These are phyloP conservation scores for Gaeumannomyces tritici DNA, from an alignment of 2,329 filamentous ascomycete genomes.

Conservation along the genomic window DNA sequence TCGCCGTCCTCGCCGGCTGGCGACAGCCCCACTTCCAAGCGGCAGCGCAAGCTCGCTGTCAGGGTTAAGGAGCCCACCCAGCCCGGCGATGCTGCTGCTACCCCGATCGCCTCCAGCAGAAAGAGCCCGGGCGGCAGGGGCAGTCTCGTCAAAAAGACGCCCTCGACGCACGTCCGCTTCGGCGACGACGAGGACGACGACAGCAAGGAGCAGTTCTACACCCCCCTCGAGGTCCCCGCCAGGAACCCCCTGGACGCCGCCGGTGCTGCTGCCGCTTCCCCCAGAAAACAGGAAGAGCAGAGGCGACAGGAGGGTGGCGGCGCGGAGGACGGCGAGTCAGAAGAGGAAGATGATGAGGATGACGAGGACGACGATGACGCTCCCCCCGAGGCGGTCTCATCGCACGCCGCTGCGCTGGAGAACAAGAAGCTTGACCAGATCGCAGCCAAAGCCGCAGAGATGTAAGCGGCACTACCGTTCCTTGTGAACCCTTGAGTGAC, in stretches of 20 bases:
- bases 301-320: not conserved
- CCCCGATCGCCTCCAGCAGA: not conserved
- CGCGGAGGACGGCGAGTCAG: slow-evolving; percentile 14
- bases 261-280: not conserved
- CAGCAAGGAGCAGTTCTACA: slow-evolving; percentile 16
- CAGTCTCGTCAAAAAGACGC: slow-evolving; percentile 13
- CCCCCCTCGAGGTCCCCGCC: slow-evolving; percentile 16
- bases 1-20: not conserved
- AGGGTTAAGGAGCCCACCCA: slow-evolving; percentile 4
- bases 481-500: too few relatives aligned
- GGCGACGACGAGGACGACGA: slow-evolving; percentile 14
- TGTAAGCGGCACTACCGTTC: slow-evolving; percentile 27
- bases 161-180: slow-evolving; percentile 18
- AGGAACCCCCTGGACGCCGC: slow-evolving; percentile 7
- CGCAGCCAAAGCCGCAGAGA: slow-evolving; percentile 37
- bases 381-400: slow-evolving; percentile 50
- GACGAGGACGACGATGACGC: slow-evolving; percentile 36
- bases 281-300: slow-evolving; percentile 6
- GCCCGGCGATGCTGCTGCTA: not conserved
- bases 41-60: slow-evolving; percentile 11
- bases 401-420: slow-evolving; percentile 34
- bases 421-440: slow-evolving; percentile 34
- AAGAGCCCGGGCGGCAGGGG: not conserved
- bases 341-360: slow-evolving; percentile 19
- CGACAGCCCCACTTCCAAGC: slow-evolving; percentile 4